These are phyloP conservation scores for Globisporangium irregulare DNA, from an alignment of 352 stramenopile species.

Conservation along the genomic window DNA sequence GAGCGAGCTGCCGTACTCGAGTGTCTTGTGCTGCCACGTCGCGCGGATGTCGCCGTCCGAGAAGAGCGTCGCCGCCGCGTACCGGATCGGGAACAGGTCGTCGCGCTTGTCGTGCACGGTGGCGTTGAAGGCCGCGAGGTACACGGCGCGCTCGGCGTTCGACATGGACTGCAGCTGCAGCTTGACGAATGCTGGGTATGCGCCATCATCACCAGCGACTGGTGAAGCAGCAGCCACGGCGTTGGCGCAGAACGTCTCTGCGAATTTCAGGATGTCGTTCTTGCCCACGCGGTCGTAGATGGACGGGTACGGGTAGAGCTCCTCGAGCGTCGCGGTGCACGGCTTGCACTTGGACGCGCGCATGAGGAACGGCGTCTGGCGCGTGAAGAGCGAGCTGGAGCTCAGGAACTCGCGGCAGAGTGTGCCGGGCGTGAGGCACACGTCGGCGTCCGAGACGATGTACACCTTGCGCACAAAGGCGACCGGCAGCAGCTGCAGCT, in stretches of 20 bases:
- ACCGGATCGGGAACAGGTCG: conserved; percentile 77
- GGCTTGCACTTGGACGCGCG: conserved; percentile 51
- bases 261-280: conserved; percentile 47
- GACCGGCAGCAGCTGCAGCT: conserved; percentile 65
- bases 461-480: conserved; percentile 60
- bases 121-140: conserved; percentile 33
- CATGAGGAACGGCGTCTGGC: conserved; percentile 60
- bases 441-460: conserved; percentile 81
- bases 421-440: conserved; percentile 80
- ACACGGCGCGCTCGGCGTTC: conserved; percentile 29
- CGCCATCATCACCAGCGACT: too few species aligned
- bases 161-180: conserved; percentile 30
- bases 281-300: conserved; percentile 66
- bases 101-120: conserved; percentile 40
- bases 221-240: background rate
- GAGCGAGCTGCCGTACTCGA: conserved; percentile 63
- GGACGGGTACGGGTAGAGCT: conserved; percentile 85
- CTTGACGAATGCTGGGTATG: conserved; percentile 24
- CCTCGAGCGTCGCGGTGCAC: conserved; percentile 53
- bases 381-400: conserved; percentile 50
- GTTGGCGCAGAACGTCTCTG: conserved; percentile 24
- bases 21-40: conserved; percentile 58
- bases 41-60: conserved; percentile 51
- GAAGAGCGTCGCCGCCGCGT: conserved; percentile 76
- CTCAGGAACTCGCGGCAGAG: conserved; percentile 88